Conservation (phyloP, 257 asterid species). For the Nicotiana sylvestris region DNA sequence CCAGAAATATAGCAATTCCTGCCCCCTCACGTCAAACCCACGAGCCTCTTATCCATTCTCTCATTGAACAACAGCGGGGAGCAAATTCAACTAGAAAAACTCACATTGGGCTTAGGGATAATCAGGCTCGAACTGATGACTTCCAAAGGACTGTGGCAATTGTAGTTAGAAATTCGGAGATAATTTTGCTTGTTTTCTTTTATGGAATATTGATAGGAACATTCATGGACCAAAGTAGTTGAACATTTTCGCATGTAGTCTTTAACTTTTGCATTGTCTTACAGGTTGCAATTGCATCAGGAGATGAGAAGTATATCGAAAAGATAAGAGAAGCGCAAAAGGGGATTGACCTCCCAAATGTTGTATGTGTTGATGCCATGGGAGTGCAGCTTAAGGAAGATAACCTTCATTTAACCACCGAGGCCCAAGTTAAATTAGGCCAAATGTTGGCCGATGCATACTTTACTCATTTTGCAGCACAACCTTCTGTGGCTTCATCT, state of each 20-base stretch:
- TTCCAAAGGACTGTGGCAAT: neutral
- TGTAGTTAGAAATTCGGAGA: neutral
- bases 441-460: slow-evolving; percentile 50
- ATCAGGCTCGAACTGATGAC: neutral
- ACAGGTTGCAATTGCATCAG: slow-evolving; percentile 75
- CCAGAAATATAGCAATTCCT: too few species aligned
- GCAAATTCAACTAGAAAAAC: too few species aligned
- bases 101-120: too few species aligned
- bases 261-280: neutral
- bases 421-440: slow-evolving; percentile 65
- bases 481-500: slow-evolving; percentile 8
- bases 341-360: slow-evolving; percentile 54
- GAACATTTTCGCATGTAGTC: neutral
- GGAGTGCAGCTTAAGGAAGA: slow-evolving; percentile 66
- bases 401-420: slow-evolving; percentile 64
- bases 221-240: neutral
- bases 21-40: too few species aligned
- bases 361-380: slow-evolving; percentile 56
- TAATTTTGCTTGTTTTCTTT: neutral
- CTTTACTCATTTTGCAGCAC: slow-evolving; percentile 30
- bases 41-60: too few species aligned
- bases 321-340: slow-evolving; percentile 55
- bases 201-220: neutral
- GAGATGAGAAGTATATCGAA: slow-evolving; percentile 39
- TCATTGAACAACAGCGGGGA: too few species aligned